Evolutionary conservation across 208 protist genomes (phyloP), one percentile per base, ranked within the genome.

Genomic region (Crithidia sp.): DNA sequence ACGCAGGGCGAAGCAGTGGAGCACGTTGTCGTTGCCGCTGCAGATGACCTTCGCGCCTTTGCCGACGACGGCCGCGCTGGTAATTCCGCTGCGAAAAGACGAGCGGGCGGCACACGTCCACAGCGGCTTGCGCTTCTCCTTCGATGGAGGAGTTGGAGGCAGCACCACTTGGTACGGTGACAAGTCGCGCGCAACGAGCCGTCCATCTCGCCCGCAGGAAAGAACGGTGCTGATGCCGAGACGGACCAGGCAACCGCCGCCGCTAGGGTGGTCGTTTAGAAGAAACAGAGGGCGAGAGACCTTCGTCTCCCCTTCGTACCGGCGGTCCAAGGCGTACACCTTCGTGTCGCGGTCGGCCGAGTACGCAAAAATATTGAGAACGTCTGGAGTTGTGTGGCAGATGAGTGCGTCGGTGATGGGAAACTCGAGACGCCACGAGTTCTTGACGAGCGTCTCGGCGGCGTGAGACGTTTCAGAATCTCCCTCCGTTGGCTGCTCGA

Each of bases 321-420:
- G 72, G n/a, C 84, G 85, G 28, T 95, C 87, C 40, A 97, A 59
- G 8, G 76, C 78, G 75, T 97, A 97, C 17, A 97, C 63, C 69
- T 95, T 95, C 4, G 90, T 87, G 72, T 94, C 89, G 58, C 91
- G 92, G 73, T 97, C 93, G 37, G 85, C 56, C 13, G 93, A 95
- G 67, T 91, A 83, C 37, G 84, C 83, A 17, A 95, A 77, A 52
- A 95, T 58, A 55, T 97, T 92, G 53, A 93, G 68, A 16, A 85
- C 41, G 2, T 84, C 79, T 12, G 77, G 79, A 39, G 83, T 74
- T 13, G 65, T 69, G 55, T 84, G 81, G 57, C 86, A 86, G 47
- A 88, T 67, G 9, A 89, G 64, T 64, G 91, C 67, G 39, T 87
- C 83, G 7, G 67, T 67, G 50, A 91, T 62, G 39, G 93, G 93